A percentile compares a stretch with the other conserved stretches of the same genome.
Evolutionary conservation across 2,329 filamentous ascomycete species (phyloP).

Genomic region (Ophiostoma australiae): DNA sequence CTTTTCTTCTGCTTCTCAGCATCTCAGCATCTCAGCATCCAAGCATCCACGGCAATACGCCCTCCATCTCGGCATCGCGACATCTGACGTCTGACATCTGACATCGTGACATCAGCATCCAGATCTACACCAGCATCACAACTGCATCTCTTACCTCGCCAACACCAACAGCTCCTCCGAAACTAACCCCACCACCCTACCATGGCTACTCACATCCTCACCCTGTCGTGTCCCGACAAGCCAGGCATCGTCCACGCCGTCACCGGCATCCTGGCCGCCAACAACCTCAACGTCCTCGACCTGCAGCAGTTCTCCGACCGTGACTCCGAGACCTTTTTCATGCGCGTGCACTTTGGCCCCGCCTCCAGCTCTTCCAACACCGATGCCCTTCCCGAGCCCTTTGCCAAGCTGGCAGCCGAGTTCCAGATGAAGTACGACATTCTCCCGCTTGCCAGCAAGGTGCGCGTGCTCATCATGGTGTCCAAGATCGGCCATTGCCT

Average conservation of each 20-base stretch:
- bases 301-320: slow-evolving; percentile 80
- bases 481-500: slow-evolving; percentile 80
- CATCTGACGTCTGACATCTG: neutral
- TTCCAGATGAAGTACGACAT: slow-evolving; percentile 68
- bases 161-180: neutral
- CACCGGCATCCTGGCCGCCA: slow-evolving; percentile 67
- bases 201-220: slow-evolving; percentile 62
- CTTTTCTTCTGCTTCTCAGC: neutral
- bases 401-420: slow-evolving; percentile 56
- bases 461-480: slow-evolving; percentile 79
- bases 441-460: slow-evolving; percentile 62
- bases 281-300: slow-evolving; percentile 76
- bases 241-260: slow-evolving; percentile 81
- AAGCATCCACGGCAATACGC: neutral
- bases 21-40: too few species aligned
- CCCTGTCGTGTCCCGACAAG: slow-evolving; percentile 78
- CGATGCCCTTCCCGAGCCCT: slow-evolving; percentile 50
- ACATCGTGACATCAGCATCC: too few species aligned
- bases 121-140: too few species aligned
- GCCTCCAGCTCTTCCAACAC: slow-evolving; percentile 47
- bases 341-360: slow-evolving; percentile 78
- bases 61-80: neutral
- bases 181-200: slow-evolving; percentile 25
- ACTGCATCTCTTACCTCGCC: neutral
- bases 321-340: slow-evolving; percentile 72